These are phyloP conservation scores for Hypoxylon sp. DNA, from an alignment of 2,329 filamentous ascomycete species.

Conservation along the genomic window DNA sequence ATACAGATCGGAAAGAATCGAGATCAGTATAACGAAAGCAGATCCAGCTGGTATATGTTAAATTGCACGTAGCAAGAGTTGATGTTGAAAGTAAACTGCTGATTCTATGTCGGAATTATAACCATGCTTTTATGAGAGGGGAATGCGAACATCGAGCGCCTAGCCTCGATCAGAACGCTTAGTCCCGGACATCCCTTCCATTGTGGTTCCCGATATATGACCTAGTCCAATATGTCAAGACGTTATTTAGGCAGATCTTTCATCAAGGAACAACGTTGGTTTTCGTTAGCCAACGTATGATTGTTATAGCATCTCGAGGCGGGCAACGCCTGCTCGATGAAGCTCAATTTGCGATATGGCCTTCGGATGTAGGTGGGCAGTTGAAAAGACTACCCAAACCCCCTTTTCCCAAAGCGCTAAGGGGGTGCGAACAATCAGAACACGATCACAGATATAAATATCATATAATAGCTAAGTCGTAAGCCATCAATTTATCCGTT, in stretches of 20 bases:
- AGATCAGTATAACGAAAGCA: neutral
- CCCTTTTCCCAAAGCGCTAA: neutral
- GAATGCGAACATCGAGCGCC: no score
- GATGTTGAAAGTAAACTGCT: neutral
- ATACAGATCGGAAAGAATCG: neutral
- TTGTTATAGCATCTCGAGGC: no score
- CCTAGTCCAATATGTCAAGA: no score
- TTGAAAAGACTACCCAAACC: neutral
- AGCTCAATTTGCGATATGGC: neutral
- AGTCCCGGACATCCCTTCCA: no score
- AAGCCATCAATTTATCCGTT: slow-evolving; percentile 38
- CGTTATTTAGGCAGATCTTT: no score
- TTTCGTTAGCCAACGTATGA: no score
- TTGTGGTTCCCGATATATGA: no score
- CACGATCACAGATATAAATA: neutral
- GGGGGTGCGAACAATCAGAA: neutral
- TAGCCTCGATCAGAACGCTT: no score
- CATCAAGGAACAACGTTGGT: no score
- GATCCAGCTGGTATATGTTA: neutral
- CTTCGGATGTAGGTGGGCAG: neutral
- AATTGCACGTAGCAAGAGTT: neutral
- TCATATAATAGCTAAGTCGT: slow-evolving; percentile 1
- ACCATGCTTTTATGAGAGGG: no score
- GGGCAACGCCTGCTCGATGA: no score
- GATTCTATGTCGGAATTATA: neutral